Base-by-base conservation (phyloP, 306 rosid genomes). In the Boehmeria nivea region DNA sequence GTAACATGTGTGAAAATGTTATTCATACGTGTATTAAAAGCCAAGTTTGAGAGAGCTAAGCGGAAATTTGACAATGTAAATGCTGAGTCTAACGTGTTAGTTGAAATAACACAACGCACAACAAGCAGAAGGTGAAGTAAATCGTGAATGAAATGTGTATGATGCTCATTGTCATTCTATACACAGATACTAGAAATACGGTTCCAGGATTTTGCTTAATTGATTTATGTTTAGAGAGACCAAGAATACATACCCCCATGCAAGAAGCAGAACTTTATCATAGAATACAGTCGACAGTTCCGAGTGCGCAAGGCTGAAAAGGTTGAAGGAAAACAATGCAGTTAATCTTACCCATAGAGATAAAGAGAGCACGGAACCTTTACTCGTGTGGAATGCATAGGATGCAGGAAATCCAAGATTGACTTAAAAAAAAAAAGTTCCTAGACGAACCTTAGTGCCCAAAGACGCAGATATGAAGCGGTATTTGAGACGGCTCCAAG, bases 401-500 rank as follows among this genome's bases (percentile, higher is more conserved):
- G 12, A 3, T 31, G 21, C 11, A 16, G 12, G 8, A 36, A n/a
- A 21, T 21, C 12, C 17, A 38, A 28, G 54, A 64, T 25, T 48
- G 59, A n/a, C n/a, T n/a, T 17, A 8, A 28, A 0, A 48, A 14
- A 52, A 21, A 37, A 12, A 25, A 62, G 59, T 53, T 54, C 47
- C 37, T 4, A 44, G 38, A 69, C 73, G 31, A 51, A 91, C 98
- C 96, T 91, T 43, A 91, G 84, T 50, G 96, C 98, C 98, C 96
- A 87, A n/a, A 91, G 73, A 52, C 98, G 93, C 56, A 91, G 98
- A 68, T 87, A 91, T 3, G 98, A 91, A 76, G 98, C 98, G 14
- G 98, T 91, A 56, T 91, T 91, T 60, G 98, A 91, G 49, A 91
- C 95, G 16, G 98, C 94, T 54, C 96, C 96, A 16, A 87, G 94